A percentile compares a stretch with the other conserved stretches of the same genome.
phyloP scores from a whole-genome alignment of 1,284 basidiomycete genomes.

The Tilletiaria anomala region DNA sequence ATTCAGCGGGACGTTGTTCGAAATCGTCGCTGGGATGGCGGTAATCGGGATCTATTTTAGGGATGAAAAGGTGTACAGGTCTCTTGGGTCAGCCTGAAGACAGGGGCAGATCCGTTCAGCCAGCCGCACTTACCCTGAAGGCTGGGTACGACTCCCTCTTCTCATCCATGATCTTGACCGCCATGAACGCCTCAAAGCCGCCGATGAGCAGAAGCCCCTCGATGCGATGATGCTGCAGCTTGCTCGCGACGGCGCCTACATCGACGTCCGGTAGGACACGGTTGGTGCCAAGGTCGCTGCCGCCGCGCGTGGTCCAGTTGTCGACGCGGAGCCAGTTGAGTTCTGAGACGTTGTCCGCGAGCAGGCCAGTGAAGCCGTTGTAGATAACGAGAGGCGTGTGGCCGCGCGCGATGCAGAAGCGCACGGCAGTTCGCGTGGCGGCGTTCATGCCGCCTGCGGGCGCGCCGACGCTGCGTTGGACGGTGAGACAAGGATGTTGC shows the following conservation, averaged over 20 bases:
- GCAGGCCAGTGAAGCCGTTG: slow-evolving; percentile 86
- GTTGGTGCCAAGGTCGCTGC: slow-evolving; percentile 97
- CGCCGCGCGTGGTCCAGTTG: slow-evolving; percentile 85
- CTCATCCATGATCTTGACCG: slow-evolving; percentile 63
- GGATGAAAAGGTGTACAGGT: too few relatives aligned
- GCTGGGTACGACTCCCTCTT: slow-evolving; percentile 68
- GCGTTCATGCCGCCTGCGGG: slow-evolving; percentile 98
- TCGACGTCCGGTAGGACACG: slow-evolving; percentile 76
- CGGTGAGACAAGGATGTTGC: slow-evolving; percentile 38
- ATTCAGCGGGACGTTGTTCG: slow-evolving; percentile 93
- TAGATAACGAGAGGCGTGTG: slow-evolving; percentile 80
- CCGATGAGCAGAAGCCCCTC: slow-evolving; percentile 79
- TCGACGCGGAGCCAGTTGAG: slow-evolving; percentile 95
- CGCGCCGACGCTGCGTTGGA: slow-evolving; percentile 85
- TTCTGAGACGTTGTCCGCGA: slow-evolving; percentile 72
- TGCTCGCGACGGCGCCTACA: slow-evolving; percentile 62
- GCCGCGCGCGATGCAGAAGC: slow-evolving; percentile 81
- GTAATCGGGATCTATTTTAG: slow-evolving; percentile 31
- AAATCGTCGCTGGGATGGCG: slow-evolving; percentile 61
- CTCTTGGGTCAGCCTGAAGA: too few relatives aligned
- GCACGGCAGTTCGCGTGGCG: slow-evolving; percentile 80
- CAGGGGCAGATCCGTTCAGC: too few relatives aligned
- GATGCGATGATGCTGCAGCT: slow-evolving; percentile 73
- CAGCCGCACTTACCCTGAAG: too few relatives aligned
- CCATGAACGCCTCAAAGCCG: slow-evolving; percentile 84